Evolutionary conservation across 495 filamentous ascomycete genomes (phyloP), one percentile per base, ranked within the genome.

Genomic region (Xylaria nigripes): DNA sequence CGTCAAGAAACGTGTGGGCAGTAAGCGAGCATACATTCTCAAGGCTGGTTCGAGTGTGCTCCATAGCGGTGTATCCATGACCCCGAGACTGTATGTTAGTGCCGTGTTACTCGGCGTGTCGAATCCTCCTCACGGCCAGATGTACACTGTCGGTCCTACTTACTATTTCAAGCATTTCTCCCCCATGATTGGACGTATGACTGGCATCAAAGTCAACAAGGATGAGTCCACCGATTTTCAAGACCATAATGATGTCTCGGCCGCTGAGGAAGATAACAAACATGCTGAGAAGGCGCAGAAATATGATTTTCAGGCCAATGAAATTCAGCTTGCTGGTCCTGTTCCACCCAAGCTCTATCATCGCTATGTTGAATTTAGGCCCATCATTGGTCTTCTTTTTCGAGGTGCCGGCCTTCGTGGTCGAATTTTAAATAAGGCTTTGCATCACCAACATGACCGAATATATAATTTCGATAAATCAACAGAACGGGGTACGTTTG

Each of bases 281-380:
- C 61, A 55, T 67, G 71, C 34, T 66, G 69, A 61, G 52, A 77
- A 76, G 55, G 73, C 82, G n/a, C 72, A 84, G 52, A 84, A 79
- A 68, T 90, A 91, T 65, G 86, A 90, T 66, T 97, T 97, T 71
- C 89, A 95, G 78, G 89, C 92, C 34, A 93, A 91, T 66, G 85
- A 96, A 57, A 82, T 97, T 43, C 92, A 96, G 57, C 78, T 97
- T 25, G 73, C 76, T 21, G 92, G 92, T 0, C 92, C 92, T 0
- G 85, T 91, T 0, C 90, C 92, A 0, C 65, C 76, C 2, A 71
- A 80, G 44, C 74, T 97, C 23, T 94, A 94, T 64, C 90, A 96
- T 64, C 84, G 87, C 55, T 97, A 84, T 69, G 90, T 96, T 43
- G 91, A 93, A 64, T 96, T 96, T 67, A 85, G 81, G 42, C 91